phyloP scores from a whole-genome alignment of 345 rosid genomes.

The Mangifera indica region DNA sequence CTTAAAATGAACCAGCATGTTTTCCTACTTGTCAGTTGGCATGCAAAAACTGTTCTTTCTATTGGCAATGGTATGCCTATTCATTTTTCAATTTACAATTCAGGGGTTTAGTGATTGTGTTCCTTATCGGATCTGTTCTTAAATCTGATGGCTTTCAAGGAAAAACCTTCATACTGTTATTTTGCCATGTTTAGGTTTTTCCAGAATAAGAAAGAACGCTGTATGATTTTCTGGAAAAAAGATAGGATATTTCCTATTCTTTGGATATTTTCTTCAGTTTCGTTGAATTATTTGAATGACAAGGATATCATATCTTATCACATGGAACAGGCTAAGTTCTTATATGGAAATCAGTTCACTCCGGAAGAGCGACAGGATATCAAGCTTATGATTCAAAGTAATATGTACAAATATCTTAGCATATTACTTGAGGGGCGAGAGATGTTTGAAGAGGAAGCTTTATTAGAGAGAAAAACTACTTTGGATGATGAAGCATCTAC shows the following conservation, averaged over 20 bases:
- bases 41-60: not conserved
- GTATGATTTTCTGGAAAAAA: not conserved
- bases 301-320: not conserved
- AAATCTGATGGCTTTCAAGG: not conserved
- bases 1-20: not conserved
- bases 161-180: not conserved
- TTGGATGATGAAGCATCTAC: slow-evolving; percentile 26
- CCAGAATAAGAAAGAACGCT: not conserved
- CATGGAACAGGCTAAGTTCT: slow-evolving; percentile 45
- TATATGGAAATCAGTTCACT: slow-evolving; percentile 53
- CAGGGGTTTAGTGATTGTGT: not conserved
- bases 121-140: not conserved
- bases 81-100: too few relatives aligned
- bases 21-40: not conserved
- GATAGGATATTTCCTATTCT: not conserved
- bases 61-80: too few relatives aligned
- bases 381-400: slow-evolving; percentile 67
- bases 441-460: slow-evolving; percentile 57
- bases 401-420: slow-evolving; percentile 65
- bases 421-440: slow-evolving; percentile 65
- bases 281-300: not conserved
- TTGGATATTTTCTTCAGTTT: not conserved
- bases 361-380: slow-evolving; percentile 52
- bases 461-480: slow-evolving; percentile 26
- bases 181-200: not conserved